Percentiles rank a stretch among this genome's conserved stretches.
phyloP scores from a whole-genome alignment of 192 early-diverging fungal genomes.

The Irineochytrium annulatum region DNA sequence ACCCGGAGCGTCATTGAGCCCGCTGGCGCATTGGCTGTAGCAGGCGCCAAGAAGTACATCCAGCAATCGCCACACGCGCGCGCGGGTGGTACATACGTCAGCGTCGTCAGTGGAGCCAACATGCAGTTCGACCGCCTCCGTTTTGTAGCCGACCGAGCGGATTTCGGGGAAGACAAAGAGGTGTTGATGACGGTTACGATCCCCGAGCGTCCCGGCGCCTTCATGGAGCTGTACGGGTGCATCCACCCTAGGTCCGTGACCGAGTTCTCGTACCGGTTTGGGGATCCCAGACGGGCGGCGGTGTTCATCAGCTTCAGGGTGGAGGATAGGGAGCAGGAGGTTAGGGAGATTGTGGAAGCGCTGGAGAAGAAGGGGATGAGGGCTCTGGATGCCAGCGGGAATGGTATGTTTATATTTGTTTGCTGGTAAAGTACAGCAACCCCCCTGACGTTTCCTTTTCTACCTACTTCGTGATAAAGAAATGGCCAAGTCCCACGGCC shows the following conservation, averaged over 20 bases:
- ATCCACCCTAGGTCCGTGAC: conserved; percentile 85
- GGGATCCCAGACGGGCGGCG: conserved; percentile 69
- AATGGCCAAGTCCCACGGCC: conserved; percentile 92
- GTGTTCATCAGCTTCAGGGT: conserved; percentile 90
- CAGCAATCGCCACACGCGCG: conserved; percentile 35
- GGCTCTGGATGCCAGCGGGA: conserved; percentile 79
- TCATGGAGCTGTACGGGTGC: conserved; percentile 65
- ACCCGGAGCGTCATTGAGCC: conserved; percentile 94
- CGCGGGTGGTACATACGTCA: conserved; percentile 63
- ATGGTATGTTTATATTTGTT: conserved; percentile 61
- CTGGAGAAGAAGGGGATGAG: conserved; percentile 59
- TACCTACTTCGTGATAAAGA: not conserved
- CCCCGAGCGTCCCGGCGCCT: conserved; percentile 87
- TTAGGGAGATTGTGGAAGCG: conserved; percentile 62
- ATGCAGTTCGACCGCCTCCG: conserved; percentile 99
- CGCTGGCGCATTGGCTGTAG: conserved; percentile 85
- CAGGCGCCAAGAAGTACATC: conserved; percentile 84
- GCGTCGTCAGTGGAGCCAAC: conserved; percentile 90
- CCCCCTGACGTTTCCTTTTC: not conserved
- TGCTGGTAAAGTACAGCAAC: too few species aligned
- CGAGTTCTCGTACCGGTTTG: conserved; percentile 89
- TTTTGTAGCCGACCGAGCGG: conserved; percentile 94
- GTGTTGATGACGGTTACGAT: conserved; percentile 89
- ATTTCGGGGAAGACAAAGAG: conserved; percentile 88
- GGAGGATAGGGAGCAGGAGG: conserved; percentile 63